Percentiles rank a stretch among this genome's conserved stretches.
Evolutionary conservation across 2,329 filamentous ascomycete genomes (phyloP).

Genomic region (Xylariaceae sp.): DNA sequence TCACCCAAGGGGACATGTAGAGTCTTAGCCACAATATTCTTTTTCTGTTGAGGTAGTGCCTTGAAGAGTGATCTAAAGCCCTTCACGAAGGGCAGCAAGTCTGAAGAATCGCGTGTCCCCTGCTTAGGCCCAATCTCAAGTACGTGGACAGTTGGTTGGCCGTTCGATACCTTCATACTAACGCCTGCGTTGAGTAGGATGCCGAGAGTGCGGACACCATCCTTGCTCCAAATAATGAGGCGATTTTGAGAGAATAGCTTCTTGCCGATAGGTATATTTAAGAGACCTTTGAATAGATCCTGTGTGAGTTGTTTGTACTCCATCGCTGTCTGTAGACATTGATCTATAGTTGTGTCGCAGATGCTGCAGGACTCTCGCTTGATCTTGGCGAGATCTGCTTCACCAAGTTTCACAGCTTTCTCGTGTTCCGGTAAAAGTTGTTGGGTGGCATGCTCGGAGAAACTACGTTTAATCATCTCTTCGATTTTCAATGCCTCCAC

Average conservation of each 20-base stretch:
- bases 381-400: conserved; percentile 86
- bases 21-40: conserved; percentile 64
- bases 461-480: conserved; percentile 99
- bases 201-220: conserved; percentile 77
- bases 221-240: conserved; percentile 78
- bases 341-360: conserved; percentile 75
- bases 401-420: conserved; percentile 85
- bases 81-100: conserved; percentile 78
- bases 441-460: conserved; percentile 96
- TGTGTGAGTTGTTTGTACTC: conserved; percentile 74
- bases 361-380: conserved; percentile 78
- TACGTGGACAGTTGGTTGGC: conserved; percentile 68
- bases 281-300: conserved; percentile 71
- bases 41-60: conserved; percentile 60
- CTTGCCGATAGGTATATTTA: conserved; percentile 77
- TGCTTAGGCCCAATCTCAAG: conserved; percentile 70
- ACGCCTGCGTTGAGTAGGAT: conserved; percentile 74
- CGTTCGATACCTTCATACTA: conserved; percentile 52
- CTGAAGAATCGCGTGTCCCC: conserved; percentile 70
- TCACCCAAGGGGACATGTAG: conserved; percentile 69
- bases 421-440: conserved; percentile 92
- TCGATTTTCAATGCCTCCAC: conserved; percentile 98
- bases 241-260: conserved; percentile 73
- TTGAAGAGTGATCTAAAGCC: conserved; percentile 65
- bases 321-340: conserved; percentile 77